Percentiles rank a stretch among this genome's conserved stretches.
phyloP scores from a whole-genome alignment of 2,329 filamentous ascomycete genomes.

The Sporothrix brasiliensis region DNA sequence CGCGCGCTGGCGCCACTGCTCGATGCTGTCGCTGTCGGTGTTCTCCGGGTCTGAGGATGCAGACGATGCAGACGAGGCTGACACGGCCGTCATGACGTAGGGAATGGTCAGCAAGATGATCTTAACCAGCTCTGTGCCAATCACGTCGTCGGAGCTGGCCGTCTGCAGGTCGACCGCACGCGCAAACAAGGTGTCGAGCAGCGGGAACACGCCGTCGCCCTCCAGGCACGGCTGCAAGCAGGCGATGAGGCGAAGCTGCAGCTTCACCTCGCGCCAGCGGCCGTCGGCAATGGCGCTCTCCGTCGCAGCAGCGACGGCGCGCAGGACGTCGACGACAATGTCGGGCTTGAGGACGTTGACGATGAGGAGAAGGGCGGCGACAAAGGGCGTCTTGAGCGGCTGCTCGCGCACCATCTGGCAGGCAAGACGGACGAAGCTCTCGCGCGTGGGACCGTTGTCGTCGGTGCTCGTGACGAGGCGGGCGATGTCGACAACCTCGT shows the following conservation, averaged over 20 bases:
- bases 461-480: conserved; percentile 79
- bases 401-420: conserved; percentile 84
- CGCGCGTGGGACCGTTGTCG: conserved; percentile 75
- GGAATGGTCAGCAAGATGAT: conserved; percentile 94
- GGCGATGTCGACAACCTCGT: conserved; percentile 75
- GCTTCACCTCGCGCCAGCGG: conserved; percentile 88
- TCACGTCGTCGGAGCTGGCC: conserved; percentile 87
- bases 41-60: neutral
- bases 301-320: conserved; percentile 60
- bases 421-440: conserved; percentile 71
- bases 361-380: conserved; percentile 79
- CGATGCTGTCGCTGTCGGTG: neutral
- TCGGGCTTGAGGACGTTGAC: conserved; percentile 78
- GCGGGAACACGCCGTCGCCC: conserved; percentile 80
- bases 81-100: conserved; percentile 78
- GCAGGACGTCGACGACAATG: conserved; percentile 70
- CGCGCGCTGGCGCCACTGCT: conserved; percentile 71
- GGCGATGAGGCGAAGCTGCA: conserved; percentile 85
- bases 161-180: conserved; percentile 93
- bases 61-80: conserved; percentile 54
- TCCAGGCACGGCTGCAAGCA: conserved; percentile 71
- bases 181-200: conserved; percentile 87
- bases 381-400: conserved; percentile 95
- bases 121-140: conserved; percentile 87
- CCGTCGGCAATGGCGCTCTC: conserved; percentile 72